Evolutionary conservation across 768 basidiomycete species (phyloP).

Genomic region (Mycena haematopus): DNA sequence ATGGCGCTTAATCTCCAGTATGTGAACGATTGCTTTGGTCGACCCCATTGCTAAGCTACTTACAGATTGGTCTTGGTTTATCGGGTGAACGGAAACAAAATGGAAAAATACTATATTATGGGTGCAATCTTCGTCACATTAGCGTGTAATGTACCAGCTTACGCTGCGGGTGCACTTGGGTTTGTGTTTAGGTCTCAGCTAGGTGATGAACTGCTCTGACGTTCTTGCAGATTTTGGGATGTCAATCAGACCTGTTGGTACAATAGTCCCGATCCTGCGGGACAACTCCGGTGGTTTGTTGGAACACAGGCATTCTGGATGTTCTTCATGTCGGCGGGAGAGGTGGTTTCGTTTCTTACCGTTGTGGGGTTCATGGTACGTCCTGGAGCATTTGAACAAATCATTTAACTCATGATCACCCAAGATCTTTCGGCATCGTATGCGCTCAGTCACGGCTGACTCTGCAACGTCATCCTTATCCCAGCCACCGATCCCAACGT

Average conservation of each 20-base stretch:
- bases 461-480: neutral
- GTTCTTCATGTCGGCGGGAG: slow-evolving; percentile 12
- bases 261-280: neutral
- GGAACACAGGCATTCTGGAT: slow-evolving; percentile 17
- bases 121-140: neutral
- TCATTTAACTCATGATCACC: neutral
- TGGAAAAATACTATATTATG: slow-evolving; percentile 21
- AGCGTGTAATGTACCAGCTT: slow-evolving; percentile 8
- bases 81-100: slow-evolving; percentile 14
- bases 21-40: neutral
- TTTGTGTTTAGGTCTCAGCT: neutral
- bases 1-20: slow-evolving; percentile 18
- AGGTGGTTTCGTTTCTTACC: slow-evolving; percentile 8
- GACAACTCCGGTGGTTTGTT: slow-evolving; percentile 15
- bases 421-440: slow-evolving; percentile 1
- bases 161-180: slow-evolving; percentile 17
- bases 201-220: neutral
- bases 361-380: slow-evolving; percentile 17
- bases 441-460: neutral
- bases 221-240: neutral
- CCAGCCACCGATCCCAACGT: neutral
- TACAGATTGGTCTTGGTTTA: slow-evolving; percentile 17
- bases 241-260: slow-evolving; percentile 16
- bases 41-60: neutral
- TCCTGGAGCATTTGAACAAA: neutral